Conservation (phyloP, 345 rosid species). For the Tarenaya hassleriana region DNA sequence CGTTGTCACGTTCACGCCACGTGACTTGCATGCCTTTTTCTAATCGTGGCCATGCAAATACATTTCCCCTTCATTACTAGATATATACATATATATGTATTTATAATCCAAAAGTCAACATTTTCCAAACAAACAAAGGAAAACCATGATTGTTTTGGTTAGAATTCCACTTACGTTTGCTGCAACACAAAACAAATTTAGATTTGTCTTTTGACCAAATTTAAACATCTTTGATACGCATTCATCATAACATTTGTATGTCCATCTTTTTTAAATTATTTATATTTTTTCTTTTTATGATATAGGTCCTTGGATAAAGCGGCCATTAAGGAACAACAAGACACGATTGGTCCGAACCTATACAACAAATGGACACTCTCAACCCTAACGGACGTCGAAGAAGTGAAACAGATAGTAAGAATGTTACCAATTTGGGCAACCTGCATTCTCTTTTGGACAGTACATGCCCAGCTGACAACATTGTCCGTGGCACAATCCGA, state of each 20-base stretch:
- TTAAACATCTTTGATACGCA: neutral
- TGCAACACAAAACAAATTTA: too few relatives aligned
- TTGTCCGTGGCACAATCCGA: constrained; percentile 89
- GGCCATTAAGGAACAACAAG: constrained; percentile 50
- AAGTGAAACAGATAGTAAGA: constrained; percentile 74
- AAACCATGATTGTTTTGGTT: too few relatives aligned
- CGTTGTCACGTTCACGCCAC: constrained; percentile 5
- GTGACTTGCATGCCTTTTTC: constrained; percentile 15
- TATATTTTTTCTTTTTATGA: neutral
- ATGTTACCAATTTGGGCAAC: constrained; percentile 98
- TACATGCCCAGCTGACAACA: constrained; percentile 90
- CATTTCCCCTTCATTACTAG: neutral
- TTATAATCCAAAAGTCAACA: too few relatives aligned
- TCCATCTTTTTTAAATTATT: neutral
- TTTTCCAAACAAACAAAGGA: too few relatives aligned
- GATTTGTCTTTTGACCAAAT: neutral
- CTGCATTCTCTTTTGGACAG: constrained; percentile 81
- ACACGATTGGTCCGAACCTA: constrained; percentile 6
- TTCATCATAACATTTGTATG: neutral
- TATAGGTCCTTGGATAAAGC: constrained; percentile 83
- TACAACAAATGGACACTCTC: constrained; percentile 70
- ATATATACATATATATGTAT: too few relatives aligned
- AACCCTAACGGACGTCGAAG: constrained; percentile 88
- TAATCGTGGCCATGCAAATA: neutral
- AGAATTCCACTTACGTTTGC: too few relatives aligned